Conservation (phyloP, 208 protist species). For the Naegleria fowleri region DNA sequence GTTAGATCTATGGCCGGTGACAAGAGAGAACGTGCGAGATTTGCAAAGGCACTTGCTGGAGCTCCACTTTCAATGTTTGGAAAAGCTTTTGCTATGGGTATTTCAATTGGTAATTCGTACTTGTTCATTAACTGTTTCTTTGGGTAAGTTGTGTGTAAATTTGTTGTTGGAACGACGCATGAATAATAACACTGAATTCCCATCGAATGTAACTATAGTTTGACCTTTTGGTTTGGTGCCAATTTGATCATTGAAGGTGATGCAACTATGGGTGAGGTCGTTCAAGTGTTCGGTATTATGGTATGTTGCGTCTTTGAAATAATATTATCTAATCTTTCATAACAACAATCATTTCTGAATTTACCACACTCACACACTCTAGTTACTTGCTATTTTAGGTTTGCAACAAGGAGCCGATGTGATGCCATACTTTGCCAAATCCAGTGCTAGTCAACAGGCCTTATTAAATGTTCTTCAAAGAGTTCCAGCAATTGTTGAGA, state of each 20-base stretch:
- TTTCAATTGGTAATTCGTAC: background rate
- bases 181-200: no score
- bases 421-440: background rate
- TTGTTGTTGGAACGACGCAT: no score
- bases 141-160: no score
- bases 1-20: conserved; percentile 1
- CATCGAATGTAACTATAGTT: no score
- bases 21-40: background rate
- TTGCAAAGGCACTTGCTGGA: background rate
- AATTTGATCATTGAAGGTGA: background rate
- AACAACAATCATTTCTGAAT: no score
- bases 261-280: background rate
- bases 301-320: no score
- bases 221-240: background rate
- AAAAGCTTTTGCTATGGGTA: background rate
- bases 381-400: background rate
- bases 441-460: background rate
- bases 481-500: background rate
- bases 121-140: background rate
- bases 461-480: background rate
- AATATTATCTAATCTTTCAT: no score
- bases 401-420: background rate
- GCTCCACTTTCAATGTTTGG: background rate
- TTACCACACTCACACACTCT: no score
- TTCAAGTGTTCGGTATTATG: background rate